Evolutionary conservation across 2,329 filamentous ascomycete species (phyloP), one percentile per base, ranked within the genome.

Genomic region (Curvularia sp.): DNA sequence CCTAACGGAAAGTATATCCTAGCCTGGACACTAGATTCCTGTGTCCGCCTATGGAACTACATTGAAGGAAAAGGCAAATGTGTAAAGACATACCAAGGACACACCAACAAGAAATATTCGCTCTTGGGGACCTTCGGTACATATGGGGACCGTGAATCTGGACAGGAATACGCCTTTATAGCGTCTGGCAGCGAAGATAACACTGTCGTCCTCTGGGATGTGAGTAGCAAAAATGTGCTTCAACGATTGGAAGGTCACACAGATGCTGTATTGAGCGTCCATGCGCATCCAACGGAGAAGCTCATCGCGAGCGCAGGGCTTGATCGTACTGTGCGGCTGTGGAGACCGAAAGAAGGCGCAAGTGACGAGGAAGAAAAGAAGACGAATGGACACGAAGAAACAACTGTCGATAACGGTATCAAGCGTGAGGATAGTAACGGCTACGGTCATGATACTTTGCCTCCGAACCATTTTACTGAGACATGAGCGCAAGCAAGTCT

Each of bases 61-160:
- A 90, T 96, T 8, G 87, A 92, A 21, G 94, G 94, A 3, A 88
- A 93, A 36, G 94, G 94, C 7, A 87, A 88, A 27, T 95, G 95
- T 67, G 89, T 97, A 71, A 99, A 99, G 83, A 99, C 95, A 13
- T 99, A 98, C 77, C 93, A 97, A 75, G 95, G 95, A 0, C 95
- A 98, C 72, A 80, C 82, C 53, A 99, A 99, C 75, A 83, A 87
- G 53, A 89, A 89, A 60, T 98, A 90, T 78, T 94, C 92, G 64
- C 83, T 98, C n/a, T 87, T 87, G 2, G 92, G 93, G 3, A 89
- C 89, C 39, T 97, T 98, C 72, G 93, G 92, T 12, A 83, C 86
- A 1, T 89, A 89, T 62, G 81, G 81, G 0, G 36, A 38, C 18
- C 28, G 39, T 27, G 18, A 30, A 46, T 69, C 78, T 47, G 45